Conservation (phyloP, 192 early-diverging fungal species). For the Rhizoclosmatium globosum region DNA sequence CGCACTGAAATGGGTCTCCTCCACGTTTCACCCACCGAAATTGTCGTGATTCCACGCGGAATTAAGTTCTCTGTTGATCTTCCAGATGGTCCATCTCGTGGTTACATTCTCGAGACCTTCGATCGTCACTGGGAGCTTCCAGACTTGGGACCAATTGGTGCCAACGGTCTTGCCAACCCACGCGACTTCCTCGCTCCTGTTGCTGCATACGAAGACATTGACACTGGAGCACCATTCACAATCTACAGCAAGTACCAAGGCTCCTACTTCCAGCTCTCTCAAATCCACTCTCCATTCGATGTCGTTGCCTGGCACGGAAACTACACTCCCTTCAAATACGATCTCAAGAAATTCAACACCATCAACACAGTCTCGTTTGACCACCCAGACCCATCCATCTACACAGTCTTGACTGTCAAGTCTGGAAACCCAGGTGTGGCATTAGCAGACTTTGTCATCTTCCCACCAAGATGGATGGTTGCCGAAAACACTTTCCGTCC, state of each 20-base stretch:
- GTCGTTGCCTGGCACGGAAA: conserved; percentile 98
- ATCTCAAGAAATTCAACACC: conserved; percentile 82
- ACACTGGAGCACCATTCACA: conserved; percentile 60
- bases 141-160: conserved; percentile 94
- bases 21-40: conserved; percentile 86
- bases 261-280: conserved; percentile 63
- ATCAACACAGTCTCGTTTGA: conserved; percentile 91
- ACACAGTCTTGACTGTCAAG: conserved; percentile 92
- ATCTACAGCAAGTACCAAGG: conserved; percentile 89
- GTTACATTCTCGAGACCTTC: conserved; percentile 92
- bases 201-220: conserved; percentile 77
- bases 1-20: conserved; percentile 91
- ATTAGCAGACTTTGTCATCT: conserved; percentile 94
- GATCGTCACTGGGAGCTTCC: conserved; percentile 92
- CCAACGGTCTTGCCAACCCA: conserved; percentile 95
- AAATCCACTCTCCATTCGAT: conserved; percentile 90
- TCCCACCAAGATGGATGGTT: conserved; percentile 94
- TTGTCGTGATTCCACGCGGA: conserved; percentile 92
- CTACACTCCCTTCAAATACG: conserved; percentile 95
- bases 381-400: conserved; percentile 96
- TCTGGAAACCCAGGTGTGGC: conserved; percentile 86
- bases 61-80: conserved; percentile 85
- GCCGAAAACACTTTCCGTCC: conserved; percentile 92
- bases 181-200: conserved; percentile 92
- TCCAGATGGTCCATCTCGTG: conserved; percentile 83